Conservation (phyloP, 2,329 filamentous ascomycete species). For the Chaetomiaceae sp. region DNA sequence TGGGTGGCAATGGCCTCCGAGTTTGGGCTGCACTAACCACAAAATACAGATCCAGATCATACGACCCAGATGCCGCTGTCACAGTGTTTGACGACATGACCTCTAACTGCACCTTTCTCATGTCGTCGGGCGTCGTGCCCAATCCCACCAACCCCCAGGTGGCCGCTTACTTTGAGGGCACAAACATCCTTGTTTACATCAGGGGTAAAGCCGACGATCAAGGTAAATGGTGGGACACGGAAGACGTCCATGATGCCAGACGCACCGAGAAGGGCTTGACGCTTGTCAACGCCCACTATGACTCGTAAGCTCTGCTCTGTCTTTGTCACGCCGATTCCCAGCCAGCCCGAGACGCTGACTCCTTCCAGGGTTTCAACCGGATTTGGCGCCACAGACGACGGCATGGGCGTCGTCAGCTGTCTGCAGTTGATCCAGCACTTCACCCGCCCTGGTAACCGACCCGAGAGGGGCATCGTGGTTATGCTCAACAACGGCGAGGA, state of each 20-base stretch:
- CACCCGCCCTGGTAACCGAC: constrained; percentile 64
- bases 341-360: constrained; percentile 12
- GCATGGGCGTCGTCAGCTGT: constrained; percentile 80
- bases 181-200: constrained; percentile 88
- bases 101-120: constrained; percentile 70
- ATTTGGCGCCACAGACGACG: constrained; percentile 91
- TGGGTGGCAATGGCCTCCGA: constrained; percentile 3
- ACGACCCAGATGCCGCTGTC: constrained; percentile 18
- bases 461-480: constrained; percentile 74
- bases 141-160: constrained; percentile 12
- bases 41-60: constrained; percentile 22
- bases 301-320: constrained; percentile 58
- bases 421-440: constrained; percentile 87
- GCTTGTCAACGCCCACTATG: constrained; percentile 91
- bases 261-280: constrained; percentile 67
- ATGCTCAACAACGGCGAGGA: constrained; percentile 96
- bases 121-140: constrained; percentile 29
- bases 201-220: constrained; percentile 71
- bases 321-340: background rate
- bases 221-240: constrained; percentile 65
- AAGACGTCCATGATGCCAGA: constrained; percentile 35
- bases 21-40: constrained; percentile 15
- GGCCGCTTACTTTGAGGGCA: constrained; percentile 82
- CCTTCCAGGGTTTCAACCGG: constrained; percentile 67
- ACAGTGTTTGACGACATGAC: constrained; percentile 74